These are phyloP conservation scores for Sporothrix mexicana DNA, from an alignment of 2,329 filamentous ascomycete species.

Conservation along the genomic window DNA sequence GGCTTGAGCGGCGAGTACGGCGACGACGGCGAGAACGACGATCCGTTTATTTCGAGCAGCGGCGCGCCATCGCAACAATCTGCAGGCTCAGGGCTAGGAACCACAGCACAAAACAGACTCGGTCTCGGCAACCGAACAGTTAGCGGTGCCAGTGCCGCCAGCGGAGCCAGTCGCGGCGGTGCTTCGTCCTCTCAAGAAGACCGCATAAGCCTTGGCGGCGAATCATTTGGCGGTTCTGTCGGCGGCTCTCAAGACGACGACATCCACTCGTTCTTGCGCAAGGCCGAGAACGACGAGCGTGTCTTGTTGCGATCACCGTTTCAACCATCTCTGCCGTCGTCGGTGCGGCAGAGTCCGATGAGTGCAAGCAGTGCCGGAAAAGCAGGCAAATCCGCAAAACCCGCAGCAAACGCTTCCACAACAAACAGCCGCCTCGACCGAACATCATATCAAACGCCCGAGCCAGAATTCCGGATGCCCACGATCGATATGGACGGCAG, in stretches of 20 bases:
- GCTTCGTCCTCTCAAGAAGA: slow-evolving; percentile 17
- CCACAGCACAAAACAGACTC: not conserved
- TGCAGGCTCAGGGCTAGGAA: not conserved
- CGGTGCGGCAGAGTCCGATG: slow-evolving; percentile 44
- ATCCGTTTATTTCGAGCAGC: slow-evolving; percentile 26
- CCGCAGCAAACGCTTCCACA: slow-evolving; percentile 9
- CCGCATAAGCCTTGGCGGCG: slow-evolving; percentile 40
- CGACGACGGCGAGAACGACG: slow-evolving; percentile 5
- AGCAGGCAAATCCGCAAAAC: not conserved
- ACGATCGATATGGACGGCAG: slow-evolving; percentile 49
- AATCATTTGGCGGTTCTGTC: slow-evolving; percentile 49
- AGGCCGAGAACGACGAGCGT: slow-evolving; percentile 62
- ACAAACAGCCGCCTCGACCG: not conserved
- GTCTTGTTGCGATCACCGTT: slow-evolving; percentile 62
- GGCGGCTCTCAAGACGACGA: slow-evolving; percentile 60
- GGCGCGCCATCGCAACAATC: slow-evolving; percentile 50
- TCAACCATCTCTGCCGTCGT: slow-evolving; percentile 56
- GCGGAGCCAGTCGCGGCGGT: slow-evolving; percentile 12
- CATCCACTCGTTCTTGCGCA: slow-evolving; percentile 59
- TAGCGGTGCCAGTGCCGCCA: slow-evolving; percentile 13
- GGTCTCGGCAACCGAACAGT: slow-evolving; percentile 16
- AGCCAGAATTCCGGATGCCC: slow-evolving; percentile 62
- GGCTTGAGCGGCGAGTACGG: slow-evolving; percentile 46
- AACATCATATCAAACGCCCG: slow-evolving; percentile 49
- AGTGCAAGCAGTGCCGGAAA: slow-evolving; percentile 35